Base-by-base conservation (phyloP, 1,284 basidiomycete genomes). In the Volvariella volvacea region DNA sequence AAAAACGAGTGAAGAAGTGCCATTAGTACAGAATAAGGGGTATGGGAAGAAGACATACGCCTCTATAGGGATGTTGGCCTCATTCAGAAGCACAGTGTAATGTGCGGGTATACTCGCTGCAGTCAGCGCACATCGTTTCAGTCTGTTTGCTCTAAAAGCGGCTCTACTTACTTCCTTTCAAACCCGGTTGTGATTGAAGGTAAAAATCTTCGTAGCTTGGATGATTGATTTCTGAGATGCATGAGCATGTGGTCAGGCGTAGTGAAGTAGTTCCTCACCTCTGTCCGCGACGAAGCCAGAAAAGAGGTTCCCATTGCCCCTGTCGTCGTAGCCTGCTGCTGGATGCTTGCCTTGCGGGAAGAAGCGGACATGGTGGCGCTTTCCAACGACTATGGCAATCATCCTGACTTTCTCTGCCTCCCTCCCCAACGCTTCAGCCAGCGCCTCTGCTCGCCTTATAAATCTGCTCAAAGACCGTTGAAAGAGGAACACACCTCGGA, bases 331-430 rank as follows among this genome's bases (percentile, higher is more conserved):
- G 9, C 49, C 41, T 8, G 49, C 44, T 2, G 34, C 33, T n/a
- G n/a, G n/a, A 28, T 28, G 25, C 19, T 15, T 6, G 10, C 52
- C 38, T 4, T 46, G 39, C 2, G 69, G 66, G 47, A 70, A 70
- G 53, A 70, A 68, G 12, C 65, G 52, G 22, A 64, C 56, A 46
- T 68, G 67, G 41, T 67, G 67, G 16, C 65, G 54, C 44, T 71
- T 71, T 1, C 63, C 64, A 10, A 70, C 69, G 15, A 69, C 57
- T 15, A 70, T 52, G 42, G 12, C 25, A 28, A 28, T 12, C 6
- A 28, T 6, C 25, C 12, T 28, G 12, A 28, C 25, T 28, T 28
- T 12, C 6, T 28, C 25, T 6, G 25, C 6, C 25, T 28, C 12
- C 25, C 6, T n/a, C n/a, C n/a, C n/a, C n/a, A n/a, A n/a, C n/a